A percentile compares a stretch with the other conserved stretches of the same genome.
Conservation (phyloP, 1,139 yeast genomes). For the Kodamaea derodonti region DNA sequence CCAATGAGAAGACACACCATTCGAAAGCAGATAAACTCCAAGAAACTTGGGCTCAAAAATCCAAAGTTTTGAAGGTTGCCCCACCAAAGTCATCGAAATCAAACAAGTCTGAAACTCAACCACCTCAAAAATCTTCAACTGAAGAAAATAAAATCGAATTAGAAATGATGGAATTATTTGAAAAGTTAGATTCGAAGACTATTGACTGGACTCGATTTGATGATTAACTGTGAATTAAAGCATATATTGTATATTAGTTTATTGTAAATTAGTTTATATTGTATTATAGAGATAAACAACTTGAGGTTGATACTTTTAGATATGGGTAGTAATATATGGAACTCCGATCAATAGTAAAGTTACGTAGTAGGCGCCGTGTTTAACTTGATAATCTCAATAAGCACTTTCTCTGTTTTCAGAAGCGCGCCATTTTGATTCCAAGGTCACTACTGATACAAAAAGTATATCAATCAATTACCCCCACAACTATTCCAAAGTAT, state of each 20-base stretch:
- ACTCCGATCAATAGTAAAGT: no score
- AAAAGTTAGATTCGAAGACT: constrained; percentile 14
- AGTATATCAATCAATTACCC: no score
- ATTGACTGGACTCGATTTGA: constrained; percentile 17
- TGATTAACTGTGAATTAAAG: no score
- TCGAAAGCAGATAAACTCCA: not conserved
- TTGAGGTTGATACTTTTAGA: no score
- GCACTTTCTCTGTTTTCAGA: no score
- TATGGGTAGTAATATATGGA: no score
- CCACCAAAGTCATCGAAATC: not conserved
- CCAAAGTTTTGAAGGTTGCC: not conserved
- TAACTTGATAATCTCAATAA: no score
- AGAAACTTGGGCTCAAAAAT: not conserved
- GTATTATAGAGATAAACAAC: not conserved
- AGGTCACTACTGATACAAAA: no score
- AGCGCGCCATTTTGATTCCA: no score
- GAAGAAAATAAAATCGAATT: constrained; percentile 12
- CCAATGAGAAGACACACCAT: no score
- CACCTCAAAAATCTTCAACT: constrained; percentile 10
- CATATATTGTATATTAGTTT: not conserved
- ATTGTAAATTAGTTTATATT: not conserved
- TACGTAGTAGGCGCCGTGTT: no score
- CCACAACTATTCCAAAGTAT: no score
- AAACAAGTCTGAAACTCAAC: constrained; percentile 10
- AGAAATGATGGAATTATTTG: constrained; percentile 13